A percentile compares a stretch with the other conserved stretches of the same genome.
Conservation (phyloP, 371 early-diverging fungal species). For the Mortierella sp. region DNA sequence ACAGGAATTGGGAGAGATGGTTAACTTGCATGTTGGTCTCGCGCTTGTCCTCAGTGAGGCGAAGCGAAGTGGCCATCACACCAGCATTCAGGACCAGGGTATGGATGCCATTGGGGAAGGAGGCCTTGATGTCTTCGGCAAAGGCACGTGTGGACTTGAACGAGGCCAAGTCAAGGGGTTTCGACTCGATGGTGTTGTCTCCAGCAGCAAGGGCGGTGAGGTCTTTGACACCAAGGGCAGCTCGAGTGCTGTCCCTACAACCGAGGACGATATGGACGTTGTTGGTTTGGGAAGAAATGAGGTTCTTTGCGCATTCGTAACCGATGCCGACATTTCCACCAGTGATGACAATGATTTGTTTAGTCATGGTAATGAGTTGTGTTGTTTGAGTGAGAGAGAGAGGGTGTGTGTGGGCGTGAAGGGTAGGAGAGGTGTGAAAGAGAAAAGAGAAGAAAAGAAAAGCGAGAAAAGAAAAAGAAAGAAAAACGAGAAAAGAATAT, state of each 20-base stretch:
- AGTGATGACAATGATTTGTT: constrained; percentile 46
- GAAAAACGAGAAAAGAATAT: too few species aligned
- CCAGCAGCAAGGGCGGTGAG: constrained; percentile 20
- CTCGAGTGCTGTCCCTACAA: constrained; percentile 37
- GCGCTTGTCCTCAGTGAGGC: constrained; percentile 51
- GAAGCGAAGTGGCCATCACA: constrained; percentile 35
- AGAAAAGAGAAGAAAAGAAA: not conserved
- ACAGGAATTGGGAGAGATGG: constrained; percentile 60
- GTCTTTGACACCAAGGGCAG: constrained; percentile 24
- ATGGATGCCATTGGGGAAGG: constrained; percentile 46
- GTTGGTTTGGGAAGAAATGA: constrained; percentile 33
- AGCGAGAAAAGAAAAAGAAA: not conserved
- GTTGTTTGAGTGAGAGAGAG: not conserved
- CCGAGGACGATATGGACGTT: constrained; percentile 50
- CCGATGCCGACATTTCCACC: constrained; percentile 56
- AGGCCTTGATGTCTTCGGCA: constrained; percentile 32
- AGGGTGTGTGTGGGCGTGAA: not conserved
- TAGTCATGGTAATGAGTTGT: not conserved
- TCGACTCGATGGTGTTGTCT: constrained; percentile 32
- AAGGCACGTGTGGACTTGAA: constrained; percentile 43
- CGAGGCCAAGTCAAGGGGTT: constrained; percentile 43
- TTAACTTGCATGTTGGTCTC: constrained; percentile 60
- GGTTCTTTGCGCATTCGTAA: constrained; percentile 38
- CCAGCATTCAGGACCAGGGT: constrained; percentile 52
- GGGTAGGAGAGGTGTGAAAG: not conserved